Evolutionary conservation across 768 basidiomycete species (phyloP).

Genomic region (Crepidotus variabilis): DNA sequence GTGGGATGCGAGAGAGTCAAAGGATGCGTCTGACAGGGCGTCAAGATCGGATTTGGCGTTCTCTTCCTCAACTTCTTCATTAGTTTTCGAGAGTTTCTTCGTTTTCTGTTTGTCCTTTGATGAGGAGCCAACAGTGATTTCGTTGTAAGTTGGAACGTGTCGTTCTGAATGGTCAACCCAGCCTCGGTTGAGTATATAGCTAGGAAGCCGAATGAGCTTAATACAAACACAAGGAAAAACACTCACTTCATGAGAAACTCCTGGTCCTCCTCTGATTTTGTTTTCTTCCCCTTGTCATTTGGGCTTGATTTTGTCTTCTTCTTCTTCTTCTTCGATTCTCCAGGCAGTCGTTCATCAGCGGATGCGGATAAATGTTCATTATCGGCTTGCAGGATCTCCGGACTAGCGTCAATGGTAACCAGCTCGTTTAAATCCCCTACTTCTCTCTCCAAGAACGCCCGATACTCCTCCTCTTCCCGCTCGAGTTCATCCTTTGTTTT

Average conservation of each 20-base stretch:
- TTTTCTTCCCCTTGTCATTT: slow-evolving; percentile 21
- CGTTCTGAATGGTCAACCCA: slow-evolving; percentile 84
- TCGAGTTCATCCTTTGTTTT: slow-evolving; percentile 77
- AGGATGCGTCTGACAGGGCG: slow-evolving; percentile 36
- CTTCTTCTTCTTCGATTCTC: slow-evolving; percentile 31
- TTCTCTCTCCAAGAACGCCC: slow-evolving; percentile 73
- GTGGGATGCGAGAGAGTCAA: slow-evolving; percentile 86
- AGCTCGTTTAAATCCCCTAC: slow-evolving; percentile 75
- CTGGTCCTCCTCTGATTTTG: slow-evolving; percentile 67
- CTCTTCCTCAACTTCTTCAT: slow-evolving; percentile 23
- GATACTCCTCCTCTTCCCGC: slow-evolving; percentile 83
- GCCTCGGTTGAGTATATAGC: slow-evolving; percentile 95
- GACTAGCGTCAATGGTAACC: slow-evolving; percentile 50
- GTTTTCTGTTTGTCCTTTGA: slow-evolving; percentile 27
- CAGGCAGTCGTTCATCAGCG: slow-evolving; percentile 11
- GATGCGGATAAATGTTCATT: slow-evolving; percentile 23
- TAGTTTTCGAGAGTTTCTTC: slow-evolving; percentile 15
- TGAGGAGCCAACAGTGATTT: slow-evolving; percentile 50
- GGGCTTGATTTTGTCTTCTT: slow-evolving; percentile 13
- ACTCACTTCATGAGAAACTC: slow-evolving; percentile 89
- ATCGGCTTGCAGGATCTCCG: slow-evolving; percentile 16
- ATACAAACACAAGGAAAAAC: background rate
- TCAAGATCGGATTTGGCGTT: slow-evolving; percentile 38
- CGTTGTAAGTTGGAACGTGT: slow-evolving; percentile 81
- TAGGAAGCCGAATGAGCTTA: slow-evolving; percentile 24